Percentiles rank a stretch among this genome's conserved stretches.
Conservation (phyloP, 2,329 filamentous ascomycete genomes). For the Penicillium corylophilum region DNA sequence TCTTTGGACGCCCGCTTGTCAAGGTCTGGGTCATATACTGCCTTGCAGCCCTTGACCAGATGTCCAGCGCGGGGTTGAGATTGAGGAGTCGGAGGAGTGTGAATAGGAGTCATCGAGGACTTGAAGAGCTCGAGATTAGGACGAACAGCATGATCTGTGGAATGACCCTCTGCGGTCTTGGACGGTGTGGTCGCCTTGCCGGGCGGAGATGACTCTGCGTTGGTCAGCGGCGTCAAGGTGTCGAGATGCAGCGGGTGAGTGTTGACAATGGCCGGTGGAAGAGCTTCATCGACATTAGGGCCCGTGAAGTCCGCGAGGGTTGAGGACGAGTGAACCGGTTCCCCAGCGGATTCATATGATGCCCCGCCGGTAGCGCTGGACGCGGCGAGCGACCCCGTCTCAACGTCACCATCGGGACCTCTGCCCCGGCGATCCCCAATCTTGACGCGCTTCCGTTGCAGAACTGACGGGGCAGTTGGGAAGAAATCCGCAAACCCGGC, state of each 20-base stretch:
- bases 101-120: constrained; percentile 40
- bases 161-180: constrained; percentile 38
- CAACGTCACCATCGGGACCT: constrained; percentile 29
- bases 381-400: constrained; percentile 9
- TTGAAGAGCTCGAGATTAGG: constrained; percentile 30
- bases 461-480: constrained; percentile 70
- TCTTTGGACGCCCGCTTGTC: constrained; percentile 59
- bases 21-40: constrained; percentile 63
- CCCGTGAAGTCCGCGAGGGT: constrained; percentile 67
- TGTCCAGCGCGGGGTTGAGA: constrained; percentile 52
- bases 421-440: constrained; percentile 61
- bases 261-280: constrained; percentile 55
- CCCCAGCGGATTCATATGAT: constrained; percentile 11
- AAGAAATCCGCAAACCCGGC: constrained; percentile 86
- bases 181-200: constrained; percentile 57
- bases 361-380: constrained; percentile 15
- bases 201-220: constrained; percentile 63
- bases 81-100: constrained; percentile 47
- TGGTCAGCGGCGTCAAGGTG: constrained; percentile 65
- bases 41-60: constrained; percentile 58
- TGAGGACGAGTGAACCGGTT: constrained; percentile 16
- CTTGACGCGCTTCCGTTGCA: constrained; percentile 50
- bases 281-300: constrained; percentile 63
- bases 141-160: constrained; percentile 28
- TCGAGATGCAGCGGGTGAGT: constrained; percentile 53